Percentiles rank a stretch among this genome's conserved stretches.
Evolutionary conservation across 2,329 filamentous ascomycete genomes (phyloP).

Genomic region (Fusarium succisae): DNA sequence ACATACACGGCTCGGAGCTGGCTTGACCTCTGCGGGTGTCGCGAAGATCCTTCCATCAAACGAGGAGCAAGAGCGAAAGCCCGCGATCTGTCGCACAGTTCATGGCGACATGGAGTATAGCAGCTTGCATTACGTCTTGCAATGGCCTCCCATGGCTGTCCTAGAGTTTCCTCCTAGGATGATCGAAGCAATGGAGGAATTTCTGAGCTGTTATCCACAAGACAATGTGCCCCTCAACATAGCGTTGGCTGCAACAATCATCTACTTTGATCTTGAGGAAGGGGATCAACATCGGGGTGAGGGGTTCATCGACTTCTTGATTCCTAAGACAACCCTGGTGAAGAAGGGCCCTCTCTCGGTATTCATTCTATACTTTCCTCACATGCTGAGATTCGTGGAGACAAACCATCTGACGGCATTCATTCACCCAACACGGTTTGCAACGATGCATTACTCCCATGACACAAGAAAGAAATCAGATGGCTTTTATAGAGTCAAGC

Average conservation of each 20-base stretch:
- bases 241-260: neutral
- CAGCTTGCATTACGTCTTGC: neutral
- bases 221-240: neutral
- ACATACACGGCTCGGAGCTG: no score
- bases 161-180: neutral
- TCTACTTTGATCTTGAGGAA: neutral
- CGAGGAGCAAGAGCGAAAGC: neutral
- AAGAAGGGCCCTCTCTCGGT: neutral
- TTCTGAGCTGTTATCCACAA: fast-evolving
- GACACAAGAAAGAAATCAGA: no score
- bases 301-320: fast-evolving
- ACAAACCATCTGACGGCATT: neutral
- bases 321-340: neutral
- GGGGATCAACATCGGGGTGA: no score
- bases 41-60: neutral
- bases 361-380: neutral
- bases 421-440: neutral
- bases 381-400: conserved; percentile 4
- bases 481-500: no score
- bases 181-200: fast-evolving
- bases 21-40: neutral
- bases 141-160: neutral
- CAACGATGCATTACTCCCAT: no score
- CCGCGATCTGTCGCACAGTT: neutral
- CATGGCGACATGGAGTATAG: neutral